Conservation (phyloP, 2,329 filamentous ascomycete genomes). For the Teratosphaeria gauchensis region DNA sequence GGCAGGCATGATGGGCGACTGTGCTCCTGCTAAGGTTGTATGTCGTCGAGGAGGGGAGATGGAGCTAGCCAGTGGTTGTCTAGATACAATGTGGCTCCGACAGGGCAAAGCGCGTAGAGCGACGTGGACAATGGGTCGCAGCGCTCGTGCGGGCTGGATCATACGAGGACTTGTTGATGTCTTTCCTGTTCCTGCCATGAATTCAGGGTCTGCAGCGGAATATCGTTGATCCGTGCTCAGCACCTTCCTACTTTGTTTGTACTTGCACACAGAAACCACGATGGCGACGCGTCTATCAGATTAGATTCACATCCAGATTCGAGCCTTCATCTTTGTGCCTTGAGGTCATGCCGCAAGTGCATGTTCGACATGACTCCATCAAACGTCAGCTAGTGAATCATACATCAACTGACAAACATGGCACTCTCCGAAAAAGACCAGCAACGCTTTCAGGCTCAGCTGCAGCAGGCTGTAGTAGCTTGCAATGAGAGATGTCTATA, state of each 20-base stretch:
- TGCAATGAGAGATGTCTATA: constrained; percentile 94
- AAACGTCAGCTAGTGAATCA: not conserved
- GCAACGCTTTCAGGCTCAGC: constrained; percentile 57
- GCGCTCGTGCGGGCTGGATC: not conserved
- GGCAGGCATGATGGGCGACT: constrained; percentile 48
- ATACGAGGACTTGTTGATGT: not conserved
- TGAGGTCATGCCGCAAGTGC: too few species aligned
- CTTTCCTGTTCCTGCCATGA: not conserved
- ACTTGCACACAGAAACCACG: not conserved
- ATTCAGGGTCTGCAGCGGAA: not conserved
- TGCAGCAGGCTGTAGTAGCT: constrained; percentile 78
- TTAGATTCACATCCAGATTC: not conserved
- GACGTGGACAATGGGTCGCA: not conserved
- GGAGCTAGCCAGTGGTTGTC: not conserved
- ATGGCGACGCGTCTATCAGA: not conserved
- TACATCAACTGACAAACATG: constrained; percentile 9
- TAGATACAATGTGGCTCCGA: not conserved
- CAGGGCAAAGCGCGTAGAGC: not conserved
- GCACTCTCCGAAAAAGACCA: constrained; percentile 33
- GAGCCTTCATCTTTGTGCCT: too few species aligned
- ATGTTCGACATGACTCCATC: not conserved
- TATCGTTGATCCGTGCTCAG: not conserved
- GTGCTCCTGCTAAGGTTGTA: not conserved
- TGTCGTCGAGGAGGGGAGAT: not conserved
- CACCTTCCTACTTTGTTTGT: not conserved